Percentiles rank a stretch among this genome's conserved stretches.
phyloP scores from a whole-genome alignment of 148 eudicot species.

The Nepenthes gracilis region DNA sequence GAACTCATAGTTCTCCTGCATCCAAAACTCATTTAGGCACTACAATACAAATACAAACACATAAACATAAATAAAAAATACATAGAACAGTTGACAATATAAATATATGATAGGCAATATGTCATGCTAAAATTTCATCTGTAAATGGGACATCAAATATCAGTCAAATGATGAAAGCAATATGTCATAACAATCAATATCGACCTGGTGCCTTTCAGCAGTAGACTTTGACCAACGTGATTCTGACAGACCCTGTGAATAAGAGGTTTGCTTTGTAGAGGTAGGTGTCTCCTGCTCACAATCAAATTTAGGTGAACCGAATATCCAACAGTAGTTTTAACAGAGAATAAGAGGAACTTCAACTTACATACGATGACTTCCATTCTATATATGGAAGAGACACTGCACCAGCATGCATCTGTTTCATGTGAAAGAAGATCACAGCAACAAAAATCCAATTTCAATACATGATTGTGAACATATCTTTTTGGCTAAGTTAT shows the following conservation, averaged over 20 bases:
- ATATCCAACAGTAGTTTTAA: conserved; percentile 4
- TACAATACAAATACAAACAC: neutral
- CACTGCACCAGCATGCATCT: conserved; percentile 58
- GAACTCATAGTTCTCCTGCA: conserved; percentile 74
- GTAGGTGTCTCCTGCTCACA: conserved; percentile 79
- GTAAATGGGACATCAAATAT: too few species aligned
- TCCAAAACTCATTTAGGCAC: neutral
- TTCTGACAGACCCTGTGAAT: conserved; percentile 63
- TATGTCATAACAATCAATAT: neutral
- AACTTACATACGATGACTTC: conserved; percentile 62
- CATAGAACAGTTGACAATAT: too few species aligned
- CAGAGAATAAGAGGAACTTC: conserved; percentile 1
- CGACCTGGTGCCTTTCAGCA: conserved; percentile 76
- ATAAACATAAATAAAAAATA: neutral
- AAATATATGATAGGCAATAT: too few species aligned
- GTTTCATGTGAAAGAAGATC: conserved; percentile 16
- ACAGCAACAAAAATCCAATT: neutral
- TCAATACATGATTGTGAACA: too few species aligned
- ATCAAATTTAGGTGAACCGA: neutral
- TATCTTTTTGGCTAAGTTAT: too few species aligned
- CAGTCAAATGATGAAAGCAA: neutral
- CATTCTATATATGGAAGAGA: conserved; percentile 48
- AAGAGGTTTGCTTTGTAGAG: conserved; percentile 50
- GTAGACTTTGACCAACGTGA: conserved; percentile 63
- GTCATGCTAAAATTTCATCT: too few species aligned